These are phyloP conservation scores for Venturiaceae sp. DNA, from an alignment of 2,329 filamentous ascomycete species.

Conservation along the genomic window DNA sequence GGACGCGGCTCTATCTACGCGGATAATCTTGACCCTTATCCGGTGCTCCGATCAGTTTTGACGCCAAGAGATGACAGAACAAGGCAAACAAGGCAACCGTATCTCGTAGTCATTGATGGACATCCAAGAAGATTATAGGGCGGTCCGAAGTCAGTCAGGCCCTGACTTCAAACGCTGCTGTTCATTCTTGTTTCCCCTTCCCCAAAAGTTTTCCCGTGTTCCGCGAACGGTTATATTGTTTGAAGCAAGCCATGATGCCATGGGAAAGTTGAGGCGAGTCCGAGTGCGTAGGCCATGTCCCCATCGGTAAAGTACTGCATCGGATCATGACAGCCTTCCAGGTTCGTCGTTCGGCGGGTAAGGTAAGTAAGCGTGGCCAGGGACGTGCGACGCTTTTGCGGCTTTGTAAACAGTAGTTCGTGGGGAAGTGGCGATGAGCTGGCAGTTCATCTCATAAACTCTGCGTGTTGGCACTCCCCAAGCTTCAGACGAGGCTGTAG, in stretches of 20 bases:
- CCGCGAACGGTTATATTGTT: not conserved
- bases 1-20: not conserved
- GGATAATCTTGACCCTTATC: not conserved
- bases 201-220: not conserved
- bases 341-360: not conserved
- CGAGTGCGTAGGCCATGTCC: not conserved
- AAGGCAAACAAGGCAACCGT: not conserved
- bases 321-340: not conserved
- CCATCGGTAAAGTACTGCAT: not conserved
- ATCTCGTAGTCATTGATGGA: not conserved
- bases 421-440: not conserved
- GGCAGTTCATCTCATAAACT: not conserved
- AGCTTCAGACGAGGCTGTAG: not conserved
- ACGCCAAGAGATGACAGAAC: not conserved
- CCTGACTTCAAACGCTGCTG: not conserved
- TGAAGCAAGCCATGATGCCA: not conserved
- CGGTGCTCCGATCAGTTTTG: not conserved
- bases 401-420: not conserved
- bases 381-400: not conserved
- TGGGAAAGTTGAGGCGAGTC: not conserved
- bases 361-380: not conserved
- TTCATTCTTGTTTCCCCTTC: not conserved
- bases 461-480: not conserved
- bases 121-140: not conserved
- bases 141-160: not conserved